A percentile compares a stretch with the other conserved stretches of the same genome.
Conservation (phyloP, 345 rosid genomes). For the Brassica carinata region DNA sequence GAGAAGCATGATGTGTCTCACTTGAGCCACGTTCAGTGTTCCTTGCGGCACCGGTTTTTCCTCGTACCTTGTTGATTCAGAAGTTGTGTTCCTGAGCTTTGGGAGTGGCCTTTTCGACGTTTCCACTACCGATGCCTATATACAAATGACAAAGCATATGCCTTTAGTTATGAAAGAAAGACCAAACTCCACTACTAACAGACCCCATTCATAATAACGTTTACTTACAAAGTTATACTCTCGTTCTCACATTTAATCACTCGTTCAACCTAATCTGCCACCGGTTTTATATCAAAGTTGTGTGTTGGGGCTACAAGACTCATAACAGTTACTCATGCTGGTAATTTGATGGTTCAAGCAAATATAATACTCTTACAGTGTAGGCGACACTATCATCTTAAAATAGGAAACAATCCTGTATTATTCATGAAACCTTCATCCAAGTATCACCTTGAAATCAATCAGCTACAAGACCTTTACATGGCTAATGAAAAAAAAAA, state of each 20-base stretch:
- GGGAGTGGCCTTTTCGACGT: slow-evolving; percentile 76
- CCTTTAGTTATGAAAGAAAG: neutral
- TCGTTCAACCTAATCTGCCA: neutral
- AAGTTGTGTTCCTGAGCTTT: slow-evolving; percentile 69
- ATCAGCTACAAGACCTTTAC: neutral
- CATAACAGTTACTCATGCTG: neutral
- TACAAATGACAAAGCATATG: neutral
- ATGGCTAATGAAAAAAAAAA: neutral
- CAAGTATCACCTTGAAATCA: neutral
- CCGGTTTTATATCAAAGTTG: neutral
- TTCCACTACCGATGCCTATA: slow-evolving; percentile 71
- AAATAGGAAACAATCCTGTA: neutral
- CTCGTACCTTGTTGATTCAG: slow-evolving; percentile 63
- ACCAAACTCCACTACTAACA: neutral
- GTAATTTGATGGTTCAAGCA: neutral
- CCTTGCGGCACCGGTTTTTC: slow-evolving; percentile 66
- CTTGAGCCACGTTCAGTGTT: slow-evolving; percentile 72
- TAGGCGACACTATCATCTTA: neutral
- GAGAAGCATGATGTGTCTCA: slow-evolving; percentile 72
- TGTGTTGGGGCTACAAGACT: neutral
- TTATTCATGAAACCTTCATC: slow-evolving; percentile 18
- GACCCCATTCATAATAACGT: neutral
- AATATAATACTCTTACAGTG: neutral
- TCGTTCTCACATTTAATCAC: neutral
- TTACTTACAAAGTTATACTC: neutral